Conservation (phyloP, 306 rosid genomes). For the Alnus glutinosa region DNA sequence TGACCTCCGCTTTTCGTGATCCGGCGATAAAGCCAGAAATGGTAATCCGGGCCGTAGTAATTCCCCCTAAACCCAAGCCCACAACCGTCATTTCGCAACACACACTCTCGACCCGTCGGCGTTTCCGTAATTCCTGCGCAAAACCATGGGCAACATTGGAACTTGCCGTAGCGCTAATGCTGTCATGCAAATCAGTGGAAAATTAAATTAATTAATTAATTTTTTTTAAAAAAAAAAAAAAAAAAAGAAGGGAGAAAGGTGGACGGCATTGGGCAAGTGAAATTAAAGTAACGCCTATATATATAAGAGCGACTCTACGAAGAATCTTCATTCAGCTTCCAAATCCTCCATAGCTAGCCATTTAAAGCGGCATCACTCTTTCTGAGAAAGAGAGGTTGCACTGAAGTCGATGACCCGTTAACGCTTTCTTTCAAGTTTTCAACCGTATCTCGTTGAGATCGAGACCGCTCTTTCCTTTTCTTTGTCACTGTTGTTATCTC, state of each 20-base stretch:
- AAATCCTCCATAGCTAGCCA: not conserved
- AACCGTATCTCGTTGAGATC: conserved; percentile 15
- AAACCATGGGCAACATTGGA: conserved; percentile 9
- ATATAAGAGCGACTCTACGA: not conserved
- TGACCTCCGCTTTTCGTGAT: not conserved
- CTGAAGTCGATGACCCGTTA: conserved; percentile 11
- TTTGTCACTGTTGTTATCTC: not conserved
- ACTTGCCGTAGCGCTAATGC: not conserved
- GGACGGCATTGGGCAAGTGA: not conserved
- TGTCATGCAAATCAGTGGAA: not conserved
- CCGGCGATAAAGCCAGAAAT: not conserved
- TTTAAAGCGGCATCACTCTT: not conserved
- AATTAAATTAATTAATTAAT: not conserved
- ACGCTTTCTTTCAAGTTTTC: not conserved
- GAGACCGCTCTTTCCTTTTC: not conserved
- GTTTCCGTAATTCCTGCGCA: not conserved
- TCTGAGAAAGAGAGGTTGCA: conserved; percentile 6
- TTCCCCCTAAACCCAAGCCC: not conserved
- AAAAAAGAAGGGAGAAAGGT: not conserved
- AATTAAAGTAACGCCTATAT: not conserved
- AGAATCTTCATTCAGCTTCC: not conserved
- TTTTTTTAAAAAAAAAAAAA: too few species aligned
- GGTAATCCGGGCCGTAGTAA: not conserved
- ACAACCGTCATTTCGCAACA: not conserved
- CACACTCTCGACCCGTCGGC: too few species aligned